Percentiles rank a stretch among this genome's conserved stretches.
phyloP scores from a whole-genome alignment of 371 early-diverging fungal species.

The Umbelopsis sp. region DNA sequence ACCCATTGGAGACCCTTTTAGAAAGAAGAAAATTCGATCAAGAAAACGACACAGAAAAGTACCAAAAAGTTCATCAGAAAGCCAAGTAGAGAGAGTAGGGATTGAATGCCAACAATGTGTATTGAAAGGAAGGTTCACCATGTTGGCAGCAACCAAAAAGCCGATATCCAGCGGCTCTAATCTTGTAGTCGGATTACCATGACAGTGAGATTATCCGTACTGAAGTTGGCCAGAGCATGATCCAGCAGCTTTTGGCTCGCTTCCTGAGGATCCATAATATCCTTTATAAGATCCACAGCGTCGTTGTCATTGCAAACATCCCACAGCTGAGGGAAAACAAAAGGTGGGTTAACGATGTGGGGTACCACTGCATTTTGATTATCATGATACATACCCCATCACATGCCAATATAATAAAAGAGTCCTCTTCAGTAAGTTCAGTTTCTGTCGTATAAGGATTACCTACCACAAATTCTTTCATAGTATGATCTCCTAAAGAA shows the following conservation, averaged over 20 bases:
- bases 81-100: neutral
- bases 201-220: conserved; percentile 92
- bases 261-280: conserved; percentile 73
- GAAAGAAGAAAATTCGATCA: neutral
- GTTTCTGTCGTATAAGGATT: conserved; percentile 94
- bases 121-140: neutral
- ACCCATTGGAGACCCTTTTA: neutral
- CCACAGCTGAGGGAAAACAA: conserved; percentile 73
- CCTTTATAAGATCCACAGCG: conserved; percentile 87
- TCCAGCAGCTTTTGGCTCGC: conserved; percentile 86
- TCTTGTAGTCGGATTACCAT: conserved; percentile 71
- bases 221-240: conserved; percentile 88
- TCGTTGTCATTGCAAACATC: conserved; percentile 97
- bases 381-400: conserved; percentile 81
- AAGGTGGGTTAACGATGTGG: neutral
- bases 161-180: conserved; percentile 14
- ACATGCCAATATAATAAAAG: conserved; percentile 92
- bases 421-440: conserved; percentile 70
- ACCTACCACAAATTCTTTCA: conserved; percentile 96
- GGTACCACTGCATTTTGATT: neutral
- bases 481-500: conserved; percentile 92
- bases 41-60: neutral
- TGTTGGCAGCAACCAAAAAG: neutral
- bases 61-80: neutral
- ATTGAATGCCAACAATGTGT: neutral